Evolutionary conservation across 257 asterid genomes (phyloP).

Genomic region (Solanum piurae): DNA sequence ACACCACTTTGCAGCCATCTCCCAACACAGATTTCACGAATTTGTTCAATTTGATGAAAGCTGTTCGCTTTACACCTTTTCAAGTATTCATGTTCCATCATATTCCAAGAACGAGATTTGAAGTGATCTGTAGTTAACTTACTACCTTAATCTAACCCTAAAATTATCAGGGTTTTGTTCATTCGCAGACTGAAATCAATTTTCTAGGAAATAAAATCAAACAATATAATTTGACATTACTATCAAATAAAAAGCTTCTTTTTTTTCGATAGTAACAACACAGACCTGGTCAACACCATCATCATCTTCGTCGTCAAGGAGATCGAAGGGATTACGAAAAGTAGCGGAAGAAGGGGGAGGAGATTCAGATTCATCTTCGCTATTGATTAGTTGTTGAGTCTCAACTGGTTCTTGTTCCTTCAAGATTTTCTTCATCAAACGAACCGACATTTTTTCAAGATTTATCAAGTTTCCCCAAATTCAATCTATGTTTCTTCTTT

Average conservation of each 20-base stretch:
- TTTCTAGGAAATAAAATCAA: neutral
- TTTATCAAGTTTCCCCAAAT: neutral
- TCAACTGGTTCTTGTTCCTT: neutral
- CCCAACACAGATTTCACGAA: neutral
- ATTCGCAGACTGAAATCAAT: neutral
- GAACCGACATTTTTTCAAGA: neutral
- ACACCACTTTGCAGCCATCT: neutral
- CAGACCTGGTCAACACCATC: slow-evolving; percentile 2
- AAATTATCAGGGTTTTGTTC: neutral
- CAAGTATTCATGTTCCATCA: neutral
- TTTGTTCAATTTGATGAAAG: neutral
- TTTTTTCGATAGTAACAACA: neutral
- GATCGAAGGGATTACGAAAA: slow-evolving; percentile 7
- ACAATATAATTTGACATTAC: neutral
- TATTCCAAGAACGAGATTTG: neutral
- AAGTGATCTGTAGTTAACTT: neutral
- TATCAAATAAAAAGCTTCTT: neutral
- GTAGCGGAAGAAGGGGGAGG: neutral
- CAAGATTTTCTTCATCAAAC: slow-evolving; percentile 7
- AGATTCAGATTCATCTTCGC: slow-evolving; percentile 1
- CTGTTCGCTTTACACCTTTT: neutral
- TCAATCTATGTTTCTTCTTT: neutral
- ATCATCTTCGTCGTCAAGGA: slow-evolving; percentile 6
- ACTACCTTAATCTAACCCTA: neutral
- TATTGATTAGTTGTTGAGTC: neutral